Evolutionary conservation across 495 filamentous ascomycete genomes (phyloP), one percentile per base, ranked within the genome.

Genomic region (Cercophora sp.): DNA sequence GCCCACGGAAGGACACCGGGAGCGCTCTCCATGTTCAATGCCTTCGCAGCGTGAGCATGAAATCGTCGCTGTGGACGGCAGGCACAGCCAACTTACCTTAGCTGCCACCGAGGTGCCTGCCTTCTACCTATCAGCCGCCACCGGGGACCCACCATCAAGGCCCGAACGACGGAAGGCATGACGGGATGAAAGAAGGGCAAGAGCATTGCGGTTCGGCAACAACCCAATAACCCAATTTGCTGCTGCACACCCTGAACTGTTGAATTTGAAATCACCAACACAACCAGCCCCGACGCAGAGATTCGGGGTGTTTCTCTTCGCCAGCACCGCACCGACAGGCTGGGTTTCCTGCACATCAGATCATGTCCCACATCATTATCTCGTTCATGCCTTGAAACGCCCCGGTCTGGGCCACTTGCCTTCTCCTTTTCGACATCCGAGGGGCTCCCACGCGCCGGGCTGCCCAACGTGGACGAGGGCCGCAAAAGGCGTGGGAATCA

Each of bases 321-420:
- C 43, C 43, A 32, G 36, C 27, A 16, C 22, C 19, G 45, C 40
- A 13, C 48, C 48, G 36, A 20, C 48, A 29, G 35, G 31, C 8
- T 24, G 36, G 26, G 20, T 25, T 11, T 15, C 32, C 32, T 39
- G 9, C 6, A 8, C 44, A 9, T 16, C 44, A 24, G 25, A 23
- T 15, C 32, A 16, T 16, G 10, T 35, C 31, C 47, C 20, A 22
- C 47, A 36, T 37, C 13, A 37, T 37, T 37, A 11, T 49, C 20
- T 9, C 15, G 47, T 49, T 35, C 22, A 49, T 49, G 47, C 47
- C 26, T 49, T 37, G n/a, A n/a, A 18, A 37, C 10, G 32, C 34
- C 19, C 22, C 18, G 40, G 19, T 22, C 40, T 22, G 40, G 24
- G 20, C 16, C 41, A 4, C 22, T 11, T 20, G 22, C n/a, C n/a